phyloP scores from a whole-genome alignment of 257 asterid species.

The Solanum chiquidenum region DNA sequence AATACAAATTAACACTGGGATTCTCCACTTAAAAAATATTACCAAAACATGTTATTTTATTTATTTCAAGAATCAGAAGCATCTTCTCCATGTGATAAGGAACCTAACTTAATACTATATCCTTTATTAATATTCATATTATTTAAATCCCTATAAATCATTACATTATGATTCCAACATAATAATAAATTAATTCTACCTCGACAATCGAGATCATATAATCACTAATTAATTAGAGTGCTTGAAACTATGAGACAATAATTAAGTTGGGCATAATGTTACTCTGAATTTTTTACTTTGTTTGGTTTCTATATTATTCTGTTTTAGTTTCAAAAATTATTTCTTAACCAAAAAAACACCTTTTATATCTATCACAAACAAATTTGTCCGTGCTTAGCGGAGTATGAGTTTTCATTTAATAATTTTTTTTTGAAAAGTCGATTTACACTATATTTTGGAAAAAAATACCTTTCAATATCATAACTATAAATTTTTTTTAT shows the following conservation, averaged over 20 bases:
- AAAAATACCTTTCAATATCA: not conserved
- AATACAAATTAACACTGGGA: slow-evolving; percentile 18
- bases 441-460: not conserved
- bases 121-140: not conserved
- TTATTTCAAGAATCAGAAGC: slow-evolving; percentile 14
- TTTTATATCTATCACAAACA: not conserved
- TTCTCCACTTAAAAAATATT: slow-evolving; percentile 8
- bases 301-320: no score
- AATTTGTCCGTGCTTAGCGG: not conserved
- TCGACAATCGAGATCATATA: not conserved
- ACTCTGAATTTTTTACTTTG: not conserved
- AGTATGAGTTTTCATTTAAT: not conserved
- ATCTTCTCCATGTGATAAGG: slow-evolving; percentile 21
- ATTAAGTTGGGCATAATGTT: not conserved
- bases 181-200: not conserved
- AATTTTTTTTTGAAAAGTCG: not conserved
- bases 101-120: slow-evolving; percentile 1
- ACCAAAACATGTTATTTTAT: not conserved
- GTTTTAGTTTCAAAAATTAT: not conserved
- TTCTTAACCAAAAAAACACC: not conserved
- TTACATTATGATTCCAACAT: not conserved
- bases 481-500: not conserved
- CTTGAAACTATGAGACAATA: not conserved
- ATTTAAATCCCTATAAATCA: not conserved
- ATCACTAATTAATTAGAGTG: not conserved